phyloP scores from a whole-genome alignment of 176 grass and related monocot genomes.

The Poa pratensis region DNA sequence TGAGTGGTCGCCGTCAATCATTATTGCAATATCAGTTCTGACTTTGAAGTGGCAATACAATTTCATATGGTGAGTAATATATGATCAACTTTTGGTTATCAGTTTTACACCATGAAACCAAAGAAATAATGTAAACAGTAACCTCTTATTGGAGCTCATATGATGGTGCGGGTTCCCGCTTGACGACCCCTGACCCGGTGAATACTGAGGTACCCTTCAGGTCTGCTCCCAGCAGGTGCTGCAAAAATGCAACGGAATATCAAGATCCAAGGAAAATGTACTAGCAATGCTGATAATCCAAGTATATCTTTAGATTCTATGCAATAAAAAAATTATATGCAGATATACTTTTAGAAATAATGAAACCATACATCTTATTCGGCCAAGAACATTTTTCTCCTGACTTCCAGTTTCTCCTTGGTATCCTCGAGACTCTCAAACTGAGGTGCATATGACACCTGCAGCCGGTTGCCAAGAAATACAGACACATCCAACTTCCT shows the following conservation, averaged over 20 bases:
- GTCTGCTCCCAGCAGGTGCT: conserved; percentile 56
- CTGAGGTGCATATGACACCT: conserved; percentile 82
- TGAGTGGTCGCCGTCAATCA: not conserved
- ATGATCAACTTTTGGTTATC: not conserved
- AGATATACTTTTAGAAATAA: not conserved
- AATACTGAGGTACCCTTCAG: conserved; percentile 57
- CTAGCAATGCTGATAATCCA: not conserved
- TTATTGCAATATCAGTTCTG: not conserved
- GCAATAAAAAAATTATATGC: conserved; percentile 2
- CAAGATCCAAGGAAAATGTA: conserved; percentile 14
- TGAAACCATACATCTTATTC: conserved; percentile 64
- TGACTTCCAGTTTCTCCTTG: conserved; percentile 85
- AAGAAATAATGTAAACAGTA: not conserved
- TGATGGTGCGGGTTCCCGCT: conserved; percentile 37
- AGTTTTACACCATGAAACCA: not conserved
- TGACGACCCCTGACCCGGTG: conserved; percentile 46
- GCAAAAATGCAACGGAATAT: conserved; percentile 33
- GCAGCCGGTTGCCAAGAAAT: conserved; percentile 78
- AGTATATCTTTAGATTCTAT: not conserved
- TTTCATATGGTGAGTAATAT: not conserved
- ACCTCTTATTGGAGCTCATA: conserved; percentile 65
- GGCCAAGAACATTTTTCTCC: conserved; percentile 74
- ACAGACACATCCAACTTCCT: conserved; percentile 83
- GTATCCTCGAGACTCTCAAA: conserved; percentile 72
- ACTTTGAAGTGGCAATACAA: not conserved